Percentiles rank a stretch among this genome's conserved stretches.
phyloP scores from a whole-genome alignment of 1,284 basidiomycete species.

The Mycena sp. region DNA sequence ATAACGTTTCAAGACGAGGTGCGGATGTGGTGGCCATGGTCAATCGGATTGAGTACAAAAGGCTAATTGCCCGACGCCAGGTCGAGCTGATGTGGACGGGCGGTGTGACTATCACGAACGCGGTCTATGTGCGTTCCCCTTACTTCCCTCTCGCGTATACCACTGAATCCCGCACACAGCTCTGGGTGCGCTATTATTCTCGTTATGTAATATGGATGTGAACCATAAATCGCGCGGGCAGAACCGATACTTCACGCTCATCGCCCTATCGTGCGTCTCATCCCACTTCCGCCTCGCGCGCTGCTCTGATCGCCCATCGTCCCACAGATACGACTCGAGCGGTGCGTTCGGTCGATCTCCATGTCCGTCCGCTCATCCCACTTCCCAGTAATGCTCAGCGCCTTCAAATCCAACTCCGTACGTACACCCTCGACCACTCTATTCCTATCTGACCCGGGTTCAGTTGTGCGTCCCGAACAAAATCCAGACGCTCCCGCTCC shows the following conservation, averaged over 20 bases:
- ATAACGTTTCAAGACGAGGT: constrained; percentile 21
- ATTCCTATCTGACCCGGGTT: too few species aligned
- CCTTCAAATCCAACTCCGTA: constrained; percentile 21
- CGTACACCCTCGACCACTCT: background rate
- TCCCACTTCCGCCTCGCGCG: background rate
- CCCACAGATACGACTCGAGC: constrained; percentile 14
- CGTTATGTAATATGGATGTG: too few species aligned
- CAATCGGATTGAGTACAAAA: background rate
- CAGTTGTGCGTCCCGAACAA: background rate
- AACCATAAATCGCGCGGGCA: background rate
- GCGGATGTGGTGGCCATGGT: background rate
- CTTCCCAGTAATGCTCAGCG: constrained; percentile 17
- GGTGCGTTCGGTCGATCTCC: background rate
- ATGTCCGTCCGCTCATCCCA: background rate
- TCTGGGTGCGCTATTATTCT: constrained; percentile 26
- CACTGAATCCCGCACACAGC: constrained; percentile 1
- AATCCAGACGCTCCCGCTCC: background rate
- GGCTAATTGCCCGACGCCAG: background rate
- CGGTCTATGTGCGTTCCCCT: constrained; percentile 14
- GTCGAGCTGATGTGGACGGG: constrained; percentile 25
- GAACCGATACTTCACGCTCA: constrained; percentile 28
- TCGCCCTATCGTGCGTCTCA: constrained; percentile 6
- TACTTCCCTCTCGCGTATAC: background rate
- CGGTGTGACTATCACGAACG: constrained; percentile 4
- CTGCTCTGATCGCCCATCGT: background rate